phyloP scores from a whole-genome alignment of 2,329 filamentous ascomycete species.

The Septoria petroselini region DNA sequence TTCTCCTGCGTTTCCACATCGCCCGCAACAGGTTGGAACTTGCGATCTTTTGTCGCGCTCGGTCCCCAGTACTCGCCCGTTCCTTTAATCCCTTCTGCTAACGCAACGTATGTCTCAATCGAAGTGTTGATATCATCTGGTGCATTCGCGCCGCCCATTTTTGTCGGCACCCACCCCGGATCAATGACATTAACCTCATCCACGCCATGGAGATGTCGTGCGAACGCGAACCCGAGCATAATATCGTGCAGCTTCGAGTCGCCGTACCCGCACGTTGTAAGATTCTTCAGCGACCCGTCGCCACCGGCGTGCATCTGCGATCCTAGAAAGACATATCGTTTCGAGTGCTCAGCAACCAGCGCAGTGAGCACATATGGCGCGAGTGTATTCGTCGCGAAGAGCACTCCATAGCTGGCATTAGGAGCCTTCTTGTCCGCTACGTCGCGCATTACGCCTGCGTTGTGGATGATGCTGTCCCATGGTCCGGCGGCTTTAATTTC shows the following conservation, averaged over 20 bases:
- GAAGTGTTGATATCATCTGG: conserved; percentile 13
- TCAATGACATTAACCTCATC: conserved; percentile 14
- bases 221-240: conserved; percentile 11
- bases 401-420: conserved; percentile 7
- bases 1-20: conserved; percentile 10
- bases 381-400: conserved; percentile 15
- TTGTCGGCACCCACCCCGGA: conserved; percentile 17
- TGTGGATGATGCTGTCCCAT: conserved; percentile 14
- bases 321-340: conserved; percentile 11
- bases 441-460: conserved; percentile 12
- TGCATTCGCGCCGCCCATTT: conserved; percentile 11
- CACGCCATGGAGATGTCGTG: conserved; percentile 6
- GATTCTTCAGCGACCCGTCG: conserved; percentile 3
- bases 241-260: conserved; percentile 16
- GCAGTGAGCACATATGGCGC: conserved; percentile 13
- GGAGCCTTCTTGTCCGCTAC: conserved; percentile 3
- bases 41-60: conserved; percentile 7
- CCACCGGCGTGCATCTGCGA: conserved; percentile 12
- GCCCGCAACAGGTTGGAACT: conserved; percentile 1
- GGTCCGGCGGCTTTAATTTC: conserved; percentile 6
- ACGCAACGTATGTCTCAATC: conserved; percentile 14
- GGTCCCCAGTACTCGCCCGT: conserved; percentile 14
- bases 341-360: conserved; percentile 7
- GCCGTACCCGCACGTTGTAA: conserved; percentile 12
- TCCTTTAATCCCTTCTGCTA: conserved; percentile 10